These are phyloP conservation scores for Zalaria sp. DNA, from an alignment of 2,329 filamentous ascomycete species.

Conservation along the genomic window DNA sequence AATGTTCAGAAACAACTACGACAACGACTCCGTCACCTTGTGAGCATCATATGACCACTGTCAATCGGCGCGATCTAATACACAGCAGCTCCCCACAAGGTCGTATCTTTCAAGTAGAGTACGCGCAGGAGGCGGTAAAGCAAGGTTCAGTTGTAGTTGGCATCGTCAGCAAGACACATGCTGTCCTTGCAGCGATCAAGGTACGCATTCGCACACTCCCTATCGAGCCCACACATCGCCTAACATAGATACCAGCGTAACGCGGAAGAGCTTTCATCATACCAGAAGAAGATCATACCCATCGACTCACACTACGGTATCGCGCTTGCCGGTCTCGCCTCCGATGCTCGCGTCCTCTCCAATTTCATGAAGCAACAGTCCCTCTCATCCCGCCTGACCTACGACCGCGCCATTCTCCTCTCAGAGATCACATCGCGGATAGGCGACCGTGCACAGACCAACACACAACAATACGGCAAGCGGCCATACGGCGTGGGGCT, in stretches of 20 bases:
- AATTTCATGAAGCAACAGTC: conserved; percentile 99
- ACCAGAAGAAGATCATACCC: conserved; percentile 98
- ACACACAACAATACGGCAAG: conserved; percentile 95
- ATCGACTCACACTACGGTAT: conserved; percentile 93
- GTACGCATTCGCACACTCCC: conserved; percentile 31
- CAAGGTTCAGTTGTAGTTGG: conserved; percentile 97
- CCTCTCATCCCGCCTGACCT: conserved; percentile 86
- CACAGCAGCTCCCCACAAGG: conserved; percentile 82
- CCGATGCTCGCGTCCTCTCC: conserved; percentile 94
- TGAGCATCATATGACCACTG: conserved; percentile 34
- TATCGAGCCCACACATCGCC: neutral
- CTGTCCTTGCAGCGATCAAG: conserved; percentile 92
- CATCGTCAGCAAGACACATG: conserved; percentile 94
- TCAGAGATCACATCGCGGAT: conserved; percentile 83
- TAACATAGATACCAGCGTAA: conserved; percentile 53
- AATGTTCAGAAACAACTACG: conserved; percentile 99
- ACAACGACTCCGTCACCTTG: conserved; percentile 99
- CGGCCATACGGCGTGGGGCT: conserved; percentile 92
- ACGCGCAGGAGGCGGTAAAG: conserved; percentile 97
- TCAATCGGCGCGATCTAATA: conserved; percentile 4
- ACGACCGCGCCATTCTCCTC: conserved; percentile 84
- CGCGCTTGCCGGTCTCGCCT: conserved; percentile 90
- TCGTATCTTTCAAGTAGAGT: conserved; percentile 99
- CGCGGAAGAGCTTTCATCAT: conserved; percentile 96
- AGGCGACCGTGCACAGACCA: conserved; percentile 89